These are phyloP conservation scores for Astragalus membranaceus DNA, from an alignment of 306 rosid species.

Conservation along the genomic window DNA sequence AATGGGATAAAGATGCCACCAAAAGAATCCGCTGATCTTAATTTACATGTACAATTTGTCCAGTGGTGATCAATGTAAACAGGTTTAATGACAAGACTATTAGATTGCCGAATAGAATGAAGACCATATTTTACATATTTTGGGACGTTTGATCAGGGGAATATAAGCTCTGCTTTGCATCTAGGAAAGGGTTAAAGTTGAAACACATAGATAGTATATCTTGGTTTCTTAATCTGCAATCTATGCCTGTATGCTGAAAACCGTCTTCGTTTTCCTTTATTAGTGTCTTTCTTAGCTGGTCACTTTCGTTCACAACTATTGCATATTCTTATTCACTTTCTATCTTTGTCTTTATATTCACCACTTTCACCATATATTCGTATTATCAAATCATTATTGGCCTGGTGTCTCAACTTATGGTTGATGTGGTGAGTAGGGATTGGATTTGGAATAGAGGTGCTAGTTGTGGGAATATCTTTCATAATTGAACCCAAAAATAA, in stretches of 20 bases:
- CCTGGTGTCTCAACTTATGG: slow-evolving; percentile 6
- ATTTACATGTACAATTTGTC: slow-evolving; percentile 19
- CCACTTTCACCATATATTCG: slow-evolving; percentile 31
- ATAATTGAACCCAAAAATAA: neutral
- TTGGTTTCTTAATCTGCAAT: slow-evolving; percentile 18
- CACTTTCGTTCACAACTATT: slow-evolving; percentile 10
- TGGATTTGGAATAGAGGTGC: neutral
- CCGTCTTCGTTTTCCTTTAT: slow-evolving; percentile 28
- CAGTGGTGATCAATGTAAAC: slow-evolving; percentile 11
- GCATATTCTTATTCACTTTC: slow-evolving; percentile 30
- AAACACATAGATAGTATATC: slow-evolving; percentile 3
- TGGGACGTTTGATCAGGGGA: neutral
- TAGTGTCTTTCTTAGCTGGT: neutral
- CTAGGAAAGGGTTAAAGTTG: slow-evolving; percentile 20
- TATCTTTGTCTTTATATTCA: slow-evolving; percentile 27
- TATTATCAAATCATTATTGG: slow-evolving; percentile 11
- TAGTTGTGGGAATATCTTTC: slow-evolving; percentile 1
- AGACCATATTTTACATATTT: neutral
- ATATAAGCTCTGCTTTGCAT: slow-evolving; percentile 26
- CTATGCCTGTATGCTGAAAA: slow-evolving; percentile 23
- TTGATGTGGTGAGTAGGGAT: slow-evolving; percentile 4
- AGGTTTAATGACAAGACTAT: neutral
- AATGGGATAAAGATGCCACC: slow-evolving; percentile 6
- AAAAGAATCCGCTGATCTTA: slow-evolving; percentile 1
- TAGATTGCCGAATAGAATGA: neutral